phyloP scores from a whole-genome alignment of 2,329 filamentous ascomycete genomes.

The Exophiala spinifera region DNA sequence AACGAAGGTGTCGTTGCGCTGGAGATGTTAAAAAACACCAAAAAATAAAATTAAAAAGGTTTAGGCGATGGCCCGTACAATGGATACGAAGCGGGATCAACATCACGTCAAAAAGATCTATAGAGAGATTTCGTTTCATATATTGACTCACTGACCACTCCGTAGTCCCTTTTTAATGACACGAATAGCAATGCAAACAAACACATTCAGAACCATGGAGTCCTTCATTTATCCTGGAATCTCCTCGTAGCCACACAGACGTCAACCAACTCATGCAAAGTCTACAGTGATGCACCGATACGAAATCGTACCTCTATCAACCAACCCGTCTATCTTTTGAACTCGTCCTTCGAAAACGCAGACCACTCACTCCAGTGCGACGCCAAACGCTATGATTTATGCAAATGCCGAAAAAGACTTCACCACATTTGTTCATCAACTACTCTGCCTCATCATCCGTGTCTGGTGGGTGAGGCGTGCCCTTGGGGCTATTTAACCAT shows the following conservation, averaged over 20 bases:
- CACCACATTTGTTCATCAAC: background rate
- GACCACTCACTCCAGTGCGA: conserved; percentile 1
- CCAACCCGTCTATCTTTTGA: background rate
- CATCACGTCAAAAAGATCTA: too few species aligned
- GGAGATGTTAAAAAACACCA: too few species aligned
- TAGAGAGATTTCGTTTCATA: too few species aligned
- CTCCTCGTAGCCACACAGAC: background rate
- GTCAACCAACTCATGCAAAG: background rate
- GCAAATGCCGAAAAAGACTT: background rate
- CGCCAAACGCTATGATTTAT: conserved; percentile 19
- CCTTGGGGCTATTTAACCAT: conserved; percentile 82
- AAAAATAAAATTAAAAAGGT: too few species aligned
- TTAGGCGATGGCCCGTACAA: too few species aligned
- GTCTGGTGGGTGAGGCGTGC: conserved; percentile 71
- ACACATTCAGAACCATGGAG: too few species aligned
- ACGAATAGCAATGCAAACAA: too few species aligned
- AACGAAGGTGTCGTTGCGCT: too few species aligned
- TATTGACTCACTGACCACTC: too few species aligned
- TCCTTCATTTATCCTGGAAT: too few species aligned
- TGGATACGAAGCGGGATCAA: too few species aligned
- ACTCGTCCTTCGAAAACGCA: background rate
- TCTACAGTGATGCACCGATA: background rate
- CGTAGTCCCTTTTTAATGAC: too few species aligned
- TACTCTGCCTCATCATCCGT: conserved; percentile 67
- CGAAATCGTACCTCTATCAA: background rate